phyloP scores from a whole-genome alignment of 2,329 filamentous ascomycete species.

The Aspergillus arachidicola region DNA sequence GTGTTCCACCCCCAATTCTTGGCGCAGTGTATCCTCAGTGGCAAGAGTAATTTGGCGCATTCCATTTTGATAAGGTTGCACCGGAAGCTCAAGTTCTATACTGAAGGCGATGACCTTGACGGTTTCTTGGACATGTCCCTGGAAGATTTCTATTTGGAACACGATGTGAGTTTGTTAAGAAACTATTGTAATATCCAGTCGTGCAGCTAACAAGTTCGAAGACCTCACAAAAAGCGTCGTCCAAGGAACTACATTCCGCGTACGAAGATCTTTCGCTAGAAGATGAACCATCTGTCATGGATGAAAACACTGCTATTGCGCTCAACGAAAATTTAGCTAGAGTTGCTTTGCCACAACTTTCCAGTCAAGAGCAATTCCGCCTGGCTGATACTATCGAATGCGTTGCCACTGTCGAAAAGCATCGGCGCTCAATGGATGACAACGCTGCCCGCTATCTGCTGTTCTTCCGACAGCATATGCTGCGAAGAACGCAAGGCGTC shows the following conservation, averaged over 20 bases:
- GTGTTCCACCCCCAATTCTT: slow-evolving; percentile 92
- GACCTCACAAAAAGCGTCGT: slow-evolving; percentile 44
- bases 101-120: slow-evolving; percentile 78
- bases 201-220: slow-evolving; percentile 26
- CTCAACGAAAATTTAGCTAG: slow-evolving; percentile 78
- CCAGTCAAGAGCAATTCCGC: slow-evolving; percentile 83
- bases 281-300: slow-evolving; percentile 65
- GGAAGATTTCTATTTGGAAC: slow-evolving; percentile 51
- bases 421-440: slow-evolving; percentile 85
- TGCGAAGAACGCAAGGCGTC: slow-evolving; percentile 67
- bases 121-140: slow-evolving; percentile 68
- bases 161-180: slow-evolving; percentile 41
- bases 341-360: slow-evolving; percentile 76
- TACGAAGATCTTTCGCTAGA: slow-evolving; percentile 55
- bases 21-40: slow-evolving; percentile 80
- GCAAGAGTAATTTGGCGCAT: slow-evolving; percentile 73
- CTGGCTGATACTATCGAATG: slow-evolving; percentile 84
- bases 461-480: slow-evolving; percentile 79
- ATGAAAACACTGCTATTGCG: slow-evolving; percentile 67
- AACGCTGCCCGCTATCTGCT: slow-evolving; percentile 86
- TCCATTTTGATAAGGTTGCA: slow-evolving; percentile 72
- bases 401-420: slow-evolving; percentile 78
- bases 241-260: slow-evolving; percentile 54
- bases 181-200: not conserved
- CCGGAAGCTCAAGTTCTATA: slow-evolving; percentile 77